phyloP scores from a whole-genome alignment of 768 basidiomycete species.

The Lactarius hatsudake region DNA sequence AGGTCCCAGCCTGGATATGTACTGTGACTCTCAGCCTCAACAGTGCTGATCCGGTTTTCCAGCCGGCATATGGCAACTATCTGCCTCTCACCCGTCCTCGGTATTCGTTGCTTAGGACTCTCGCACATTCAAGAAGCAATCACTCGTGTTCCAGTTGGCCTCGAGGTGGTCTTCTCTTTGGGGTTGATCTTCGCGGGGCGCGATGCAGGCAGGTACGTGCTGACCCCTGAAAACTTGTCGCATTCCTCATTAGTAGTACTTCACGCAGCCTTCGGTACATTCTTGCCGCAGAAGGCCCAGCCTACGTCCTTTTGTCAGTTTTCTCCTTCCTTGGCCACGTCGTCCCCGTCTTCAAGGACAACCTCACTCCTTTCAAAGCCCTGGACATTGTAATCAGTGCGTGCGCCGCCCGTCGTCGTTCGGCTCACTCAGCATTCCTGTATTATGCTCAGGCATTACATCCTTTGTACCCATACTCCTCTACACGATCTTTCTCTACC shows the following conservation, averaged over 20 bases:
- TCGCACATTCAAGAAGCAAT: constrained; percentile 44
- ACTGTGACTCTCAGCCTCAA: constrained; percentile 27
- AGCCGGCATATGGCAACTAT: constrained; percentile 30
- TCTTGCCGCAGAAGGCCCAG: constrained; percentile 58
- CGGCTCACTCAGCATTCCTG: background rate
- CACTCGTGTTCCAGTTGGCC: constrained; percentile 58
- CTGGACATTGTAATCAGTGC: constrained; percentile 63
- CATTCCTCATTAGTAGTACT: background rate
- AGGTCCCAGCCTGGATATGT: constrained; percentile 39
- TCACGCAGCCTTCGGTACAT: constrained; percentile 51
- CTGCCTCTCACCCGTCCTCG: constrained; percentile 68
- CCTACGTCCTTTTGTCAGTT: constrained; percentile 57
- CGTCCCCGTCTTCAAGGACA: constrained; percentile 48
- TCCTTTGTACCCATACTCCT: constrained; percentile 66
- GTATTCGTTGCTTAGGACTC: constrained; percentile 66
- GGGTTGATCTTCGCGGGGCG: constrained; percentile 50
- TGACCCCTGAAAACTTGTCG: background rate
- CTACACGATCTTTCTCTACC: constrained; percentile 60
- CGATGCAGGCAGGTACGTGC: constrained; percentile 48
- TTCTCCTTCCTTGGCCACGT: constrained; percentile 60
- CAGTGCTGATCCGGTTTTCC: constrained; percentile 25
- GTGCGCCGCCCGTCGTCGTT: constrained; percentile 28
- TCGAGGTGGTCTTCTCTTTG: constrained; percentile 61
- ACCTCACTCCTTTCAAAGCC: constrained; percentile 45
- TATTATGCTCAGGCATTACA: constrained; percentile 39